Evolutionary conservation across 306 rosid genomes (phyloP), one percentile per base, ranked within the genome.

Genomic region (Cucurbita argyrosperma): DNA sequence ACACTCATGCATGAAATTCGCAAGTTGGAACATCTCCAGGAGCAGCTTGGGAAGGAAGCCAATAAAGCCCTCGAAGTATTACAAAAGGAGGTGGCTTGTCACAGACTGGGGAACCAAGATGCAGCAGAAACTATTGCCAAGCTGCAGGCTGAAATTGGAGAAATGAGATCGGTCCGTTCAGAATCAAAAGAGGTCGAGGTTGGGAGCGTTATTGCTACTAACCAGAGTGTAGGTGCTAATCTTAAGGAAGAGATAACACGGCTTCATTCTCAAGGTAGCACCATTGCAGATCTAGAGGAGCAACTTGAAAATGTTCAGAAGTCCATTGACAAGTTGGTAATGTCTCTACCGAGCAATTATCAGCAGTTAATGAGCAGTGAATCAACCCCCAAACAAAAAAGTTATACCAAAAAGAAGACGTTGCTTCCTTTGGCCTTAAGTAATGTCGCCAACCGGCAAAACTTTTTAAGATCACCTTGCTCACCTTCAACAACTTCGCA

Each of bases 81-180:
- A 62, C 99, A 95, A 75, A 95, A 95, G 84, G 97, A 95, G 83
- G 99, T 95, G 74, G 96, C 96, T 76, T 95, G 99, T 78, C 99
- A 95, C 81, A 90, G 99, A 77, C 84, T 88, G 58, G 99, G 99
- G 52, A 95, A 95, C 80, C 97, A 95, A 86, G 97, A 91, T 87
- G 99, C 99, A 67, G 99, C 97, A 39, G 97, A 95, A 82, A 95
- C 99, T 71, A 91, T 95, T 80, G 99, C 99, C 26, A 95, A 95
- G 80, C 80, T 95, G 80, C 99, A 91, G 79, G 88, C 85, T 65
- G 99, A 95, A 82, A 95, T 95, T 77, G 87, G 96, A 81, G 99
- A 87, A 75, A 95, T 95, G 97, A 86, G 87, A 45, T 14, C 90
- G 10, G 90, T 90, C 72, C 87, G 81, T 71, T 74, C 91, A 67